Evolutionary conservation across 2,329 filamentous ascomycete genomes (phyloP), one percentile per base, ranked within the genome.

Genomic region (Claviceps purpurea): DNA sequence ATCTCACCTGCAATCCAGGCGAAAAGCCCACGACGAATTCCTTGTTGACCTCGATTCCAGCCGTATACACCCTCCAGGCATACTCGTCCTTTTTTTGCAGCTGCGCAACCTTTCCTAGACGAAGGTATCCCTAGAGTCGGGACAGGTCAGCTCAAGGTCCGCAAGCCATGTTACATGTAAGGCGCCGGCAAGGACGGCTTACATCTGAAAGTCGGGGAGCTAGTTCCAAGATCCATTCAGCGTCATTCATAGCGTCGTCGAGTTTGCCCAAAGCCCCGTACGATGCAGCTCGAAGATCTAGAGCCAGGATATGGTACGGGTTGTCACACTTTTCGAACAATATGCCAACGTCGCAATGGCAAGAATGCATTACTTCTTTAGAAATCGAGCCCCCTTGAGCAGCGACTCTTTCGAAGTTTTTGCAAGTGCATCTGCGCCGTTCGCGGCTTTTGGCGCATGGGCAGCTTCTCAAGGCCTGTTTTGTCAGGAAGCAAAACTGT

Each of bases 151-250:
- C 30, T 7, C 3, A 43, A 22, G 30, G 10, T 30, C 22, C 18
- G 18, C 4, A 24, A 14, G 30, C 5, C 30, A 20, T 14, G n/a
- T 4, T 11, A 24, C 30, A 20, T 14, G n/a, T 4, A n/a, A 24
- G 20, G 26, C 26, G 26, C 26, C 2, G 26, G 26, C 26, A 30
- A 30, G 1, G 40, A 4, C 5, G 8, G 41, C 64, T 40, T 59
- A 72, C 70, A 56, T 73, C 68, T n/a, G 70, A 63, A 1, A 66
- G 58, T 40, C 63, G 60, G 18, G 70, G 70, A 5, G 70, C 67
- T 40, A 73, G 62, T 52, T 72, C 68, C 18, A 73, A 55, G n/a
- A 73, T 65, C 68, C 70, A 72, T 57, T 69, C 67, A 8, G 70
- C 70, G 52, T 72, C 70, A 38, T 56, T 62, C 53, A 59, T 63